phyloP scores from a whole-genome alignment of 306 rosid genomes.

The Sphenostylis stenocarpa region DNA sequence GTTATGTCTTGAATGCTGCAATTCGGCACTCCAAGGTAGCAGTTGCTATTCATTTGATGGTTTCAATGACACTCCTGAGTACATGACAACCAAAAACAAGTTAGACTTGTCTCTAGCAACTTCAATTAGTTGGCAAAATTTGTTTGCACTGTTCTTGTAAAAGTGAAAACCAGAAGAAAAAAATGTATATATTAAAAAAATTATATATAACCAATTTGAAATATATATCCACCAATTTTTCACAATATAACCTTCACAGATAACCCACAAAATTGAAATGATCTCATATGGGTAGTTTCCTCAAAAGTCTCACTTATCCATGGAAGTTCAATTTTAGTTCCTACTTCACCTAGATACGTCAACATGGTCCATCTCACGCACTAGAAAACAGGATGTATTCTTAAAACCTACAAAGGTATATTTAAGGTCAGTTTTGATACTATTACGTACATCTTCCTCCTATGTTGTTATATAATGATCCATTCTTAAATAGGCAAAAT shows the following conservation, averaged over 20 bases:
- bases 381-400: not conserved
- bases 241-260: not conserved
- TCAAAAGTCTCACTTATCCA: not conserved
- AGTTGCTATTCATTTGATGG: conserved; percentile 49
- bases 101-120: not conserved
- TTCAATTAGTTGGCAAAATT: not conserved
- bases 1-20: not conserved
- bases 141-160: not conserved
- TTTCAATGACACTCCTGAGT: conserved; percentile 58
- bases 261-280: not conserved
- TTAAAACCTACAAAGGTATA: not conserved
- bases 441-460: not conserved
- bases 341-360: not conserved
- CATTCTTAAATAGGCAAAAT: conserved; percentile 48
- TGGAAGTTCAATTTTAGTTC: too few species aligned
- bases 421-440: not conserved
- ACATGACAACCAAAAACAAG: conserved; percentile 64
- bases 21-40: conserved; percentile 49
- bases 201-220: too few species aligned
- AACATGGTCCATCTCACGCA: not conserved
- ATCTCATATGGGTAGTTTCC: not conserved
- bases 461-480: not conserved
- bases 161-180: not conserved
- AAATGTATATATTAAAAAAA: not conserved
- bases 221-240: not conserved